Evolutionary conservation across 768 basidiomycete species (phyloP).

Genomic region (Cubamyces lactineus): DNA sequence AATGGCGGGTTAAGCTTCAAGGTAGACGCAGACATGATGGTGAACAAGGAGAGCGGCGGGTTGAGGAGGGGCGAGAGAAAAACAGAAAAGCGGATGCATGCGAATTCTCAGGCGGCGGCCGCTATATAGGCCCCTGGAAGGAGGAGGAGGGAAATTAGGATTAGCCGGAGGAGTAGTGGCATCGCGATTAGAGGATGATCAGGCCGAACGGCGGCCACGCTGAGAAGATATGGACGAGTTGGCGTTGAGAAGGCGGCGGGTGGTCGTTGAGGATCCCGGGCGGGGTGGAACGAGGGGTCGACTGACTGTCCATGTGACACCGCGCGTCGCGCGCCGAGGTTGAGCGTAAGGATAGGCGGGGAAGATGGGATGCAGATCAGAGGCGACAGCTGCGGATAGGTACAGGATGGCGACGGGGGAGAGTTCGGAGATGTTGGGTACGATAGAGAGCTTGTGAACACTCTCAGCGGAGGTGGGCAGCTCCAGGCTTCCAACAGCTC

Average conservation of each 20-base stretch:
- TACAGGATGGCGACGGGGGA: background rate
- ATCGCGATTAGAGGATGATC: slow-evolving; percentile 20
- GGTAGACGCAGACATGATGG: slow-evolving; percentile 16
- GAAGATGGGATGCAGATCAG: too few species aligned
- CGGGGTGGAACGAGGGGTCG: background rate
- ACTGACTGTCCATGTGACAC: slow-evolving; percentile 16
- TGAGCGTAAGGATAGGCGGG: too few species aligned
- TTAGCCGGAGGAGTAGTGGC: slow-evolving; percentile 14
- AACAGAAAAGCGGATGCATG: slow-evolving; percentile 6
- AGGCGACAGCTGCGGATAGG: slow-evolving; percentile 3
- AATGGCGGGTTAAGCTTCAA: slow-evolving; percentile 43
- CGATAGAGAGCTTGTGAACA: slow-evolving; percentile 11
- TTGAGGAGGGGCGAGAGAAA: background rate
- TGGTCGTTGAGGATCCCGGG: background rate
- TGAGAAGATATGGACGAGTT: slow-evolving; percentile 8
- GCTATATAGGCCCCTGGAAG: slow-evolving; percentile 13
- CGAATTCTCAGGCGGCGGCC: slow-evolving; percentile 19
- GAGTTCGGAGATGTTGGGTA: background rate
- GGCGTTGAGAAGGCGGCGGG: background rate
- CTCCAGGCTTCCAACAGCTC: background rate
- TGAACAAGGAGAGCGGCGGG: background rate
- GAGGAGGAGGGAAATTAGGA: slow-evolving; percentile 1
- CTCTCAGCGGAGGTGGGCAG: slow-evolving; percentile 1
- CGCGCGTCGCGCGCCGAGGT: too few species aligned
- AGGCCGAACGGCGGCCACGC: slow-evolving; percentile 16